Evolutionary conservation across 805 yeast species (phyloP).

Genomic region (Hanseniaspora nectarophila): DNA sequence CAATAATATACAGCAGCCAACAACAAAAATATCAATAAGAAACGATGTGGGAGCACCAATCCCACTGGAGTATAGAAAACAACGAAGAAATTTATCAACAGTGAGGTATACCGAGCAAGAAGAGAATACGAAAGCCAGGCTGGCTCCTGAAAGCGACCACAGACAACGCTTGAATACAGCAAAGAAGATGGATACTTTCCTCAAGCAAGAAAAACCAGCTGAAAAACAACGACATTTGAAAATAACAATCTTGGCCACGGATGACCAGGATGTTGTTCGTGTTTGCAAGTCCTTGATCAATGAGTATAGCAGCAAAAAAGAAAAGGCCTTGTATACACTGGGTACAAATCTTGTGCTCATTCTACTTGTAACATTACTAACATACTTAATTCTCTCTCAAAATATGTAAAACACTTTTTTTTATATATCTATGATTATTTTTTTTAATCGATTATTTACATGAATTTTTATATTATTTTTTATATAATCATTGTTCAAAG

Average conservation of each 20-base stretch:
- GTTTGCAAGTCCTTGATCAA: constrained; percentile 5
- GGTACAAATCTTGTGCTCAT: not conserved
- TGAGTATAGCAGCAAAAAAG: not conserved
- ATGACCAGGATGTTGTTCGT: constrained; percentile 8
- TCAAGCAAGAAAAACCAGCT: constrained; percentile 17
- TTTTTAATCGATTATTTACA: not conserved
- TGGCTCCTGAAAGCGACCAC: not conserved
- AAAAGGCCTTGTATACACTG: not conserved
- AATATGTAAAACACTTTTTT: too few species aligned
- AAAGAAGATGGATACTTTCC: constrained; percentile 18
- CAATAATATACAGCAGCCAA: not conserved
- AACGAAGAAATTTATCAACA: not conserved
- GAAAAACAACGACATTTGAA: constrained; percentile 17
- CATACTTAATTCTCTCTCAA: not conserved
- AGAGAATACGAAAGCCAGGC: not conserved
- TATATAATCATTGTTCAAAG: constrained; percentile 45
- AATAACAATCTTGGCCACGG: constrained; percentile 15
- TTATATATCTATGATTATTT: too few species aligned
- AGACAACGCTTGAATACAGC: not conserved
- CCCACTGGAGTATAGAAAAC: constrained; percentile 29
- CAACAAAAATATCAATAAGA: not conserved
- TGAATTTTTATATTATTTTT: not conserved
- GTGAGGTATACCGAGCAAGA: not conserved
- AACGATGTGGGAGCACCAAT: constrained; percentile 30
- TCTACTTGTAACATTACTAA: not conserved